A percentile compares a stretch with the other conserved stretches of the same genome.
phyloP scores from a whole-genome alignment of 2,329 filamentous ascomycete species.

The Ceratocystis albifundus region DNA sequence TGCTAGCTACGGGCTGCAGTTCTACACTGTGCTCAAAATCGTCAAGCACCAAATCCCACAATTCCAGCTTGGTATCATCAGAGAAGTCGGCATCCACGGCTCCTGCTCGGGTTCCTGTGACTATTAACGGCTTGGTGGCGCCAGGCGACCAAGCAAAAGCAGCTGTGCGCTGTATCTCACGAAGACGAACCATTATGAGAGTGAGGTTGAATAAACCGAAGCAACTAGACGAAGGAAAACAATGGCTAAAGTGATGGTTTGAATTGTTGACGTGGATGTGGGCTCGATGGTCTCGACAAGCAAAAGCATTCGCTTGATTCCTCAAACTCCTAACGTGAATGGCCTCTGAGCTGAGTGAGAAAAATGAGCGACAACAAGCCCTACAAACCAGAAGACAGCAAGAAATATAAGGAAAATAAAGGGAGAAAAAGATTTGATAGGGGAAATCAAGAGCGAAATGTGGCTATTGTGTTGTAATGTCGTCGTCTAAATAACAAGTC shows the following conservation, averaged over 20 bases:
- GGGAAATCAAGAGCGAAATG: not conserved
- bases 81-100: constrained; percentile 97
- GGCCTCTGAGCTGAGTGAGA: not conserved
- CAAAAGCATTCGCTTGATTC: constrained; percentile 2
- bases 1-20: constrained; percentile 71
- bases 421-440: constrained; percentile 1
- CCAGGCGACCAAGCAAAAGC: constrained; percentile 94
- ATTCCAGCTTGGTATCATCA: constrained; percentile 87
- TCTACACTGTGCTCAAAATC: constrained; percentile 64
- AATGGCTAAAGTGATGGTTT: not conserved
- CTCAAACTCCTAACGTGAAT: not conserved
- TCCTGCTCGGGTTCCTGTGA: constrained; percentile 86
- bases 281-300: not conserved
- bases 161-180: constrained; percentile 92
- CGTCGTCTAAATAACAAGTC: constrained; percentile 10
- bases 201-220: constrained; percentile 12
- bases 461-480: not conserved
- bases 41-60: constrained; percentile 88
- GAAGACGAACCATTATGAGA: constrained; percentile 74
- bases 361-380: constrained; percentile 6
- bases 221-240: not conserved
- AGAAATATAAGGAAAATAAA: constrained; percentile 12
- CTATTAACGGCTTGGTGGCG: constrained; percentile 65
- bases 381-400: constrained; percentile 21
- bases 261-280: not conserved